Evolutionary conservation across 139 green algal genomes (phyloP).

Genomic region (Zygnema circumcarinatum): DNA sequence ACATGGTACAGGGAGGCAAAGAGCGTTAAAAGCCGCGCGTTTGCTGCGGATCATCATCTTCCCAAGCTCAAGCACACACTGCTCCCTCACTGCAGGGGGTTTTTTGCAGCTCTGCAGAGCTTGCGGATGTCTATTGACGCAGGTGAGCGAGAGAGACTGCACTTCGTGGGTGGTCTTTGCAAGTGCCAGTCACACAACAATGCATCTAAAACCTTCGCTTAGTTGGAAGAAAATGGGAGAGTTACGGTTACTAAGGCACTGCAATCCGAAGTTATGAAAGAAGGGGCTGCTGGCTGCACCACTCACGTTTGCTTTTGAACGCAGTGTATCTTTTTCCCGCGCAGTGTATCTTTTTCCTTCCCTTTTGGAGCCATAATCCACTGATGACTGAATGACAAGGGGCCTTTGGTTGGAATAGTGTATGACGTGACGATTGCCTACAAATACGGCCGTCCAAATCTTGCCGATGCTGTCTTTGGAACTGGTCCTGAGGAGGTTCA

Average conservation of each 20-base stretch:
- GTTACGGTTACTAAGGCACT: no score
- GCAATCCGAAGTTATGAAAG: no score
- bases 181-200: no score
- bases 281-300: no score
- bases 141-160: slow-evolving; percentile 23
- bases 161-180: no score
- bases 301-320: no score
- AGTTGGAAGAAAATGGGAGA: no score
- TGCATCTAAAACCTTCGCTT: no score
- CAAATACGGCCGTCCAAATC: slow-evolving; percentile 12
- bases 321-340: no score
- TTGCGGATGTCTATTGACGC: slow-evolving; percentile 37
- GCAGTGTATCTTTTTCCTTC: no score
- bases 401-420: slow-evolving; percentile 15
- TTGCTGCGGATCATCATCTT: slow-evolving; percentile 9
- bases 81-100: slow-evolving; percentile 10
- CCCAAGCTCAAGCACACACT: slow-evolving; percentile 23
- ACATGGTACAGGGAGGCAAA: slow-evolving; percentile 28
- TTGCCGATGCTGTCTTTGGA: slow-evolving; percentile 12
- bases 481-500: slow-evolving; percentile 31
- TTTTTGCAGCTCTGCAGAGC: slow-evolving; percentile 11
- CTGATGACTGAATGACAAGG: no score
- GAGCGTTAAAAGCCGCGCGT: slow-evolving; percentile 8
- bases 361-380: no score
- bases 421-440: slow-evolving; percentile 50